Percentiles rank a stretch among this genome's conserved stretches.
Conservation (phyloP, 768 basidiomycete genomes). For the Udeniomyces megalosporus region DNA sequence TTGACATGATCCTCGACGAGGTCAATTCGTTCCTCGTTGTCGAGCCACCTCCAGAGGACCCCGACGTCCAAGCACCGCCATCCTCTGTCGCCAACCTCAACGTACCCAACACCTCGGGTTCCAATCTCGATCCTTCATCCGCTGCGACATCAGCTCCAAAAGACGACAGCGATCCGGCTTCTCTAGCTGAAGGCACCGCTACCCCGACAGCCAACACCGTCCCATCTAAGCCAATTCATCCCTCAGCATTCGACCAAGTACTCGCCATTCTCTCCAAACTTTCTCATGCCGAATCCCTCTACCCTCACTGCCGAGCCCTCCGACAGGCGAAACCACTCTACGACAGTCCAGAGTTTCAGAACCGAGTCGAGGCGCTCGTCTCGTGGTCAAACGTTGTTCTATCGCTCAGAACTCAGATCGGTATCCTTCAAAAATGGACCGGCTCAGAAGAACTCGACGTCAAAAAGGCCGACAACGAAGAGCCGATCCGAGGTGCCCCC, state of each 20-base stretch:
- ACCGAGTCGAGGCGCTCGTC: slow-evolving; percentile 73
- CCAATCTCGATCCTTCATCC: no score
- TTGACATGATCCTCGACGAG: slow-evolving; percentile 71
- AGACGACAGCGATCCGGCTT: no score
- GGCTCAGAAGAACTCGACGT: slow-evolving; percentile 71
- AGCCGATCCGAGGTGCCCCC: slow-evolving; percentile 8
- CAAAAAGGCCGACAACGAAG: slow-evolving; percentile 15
- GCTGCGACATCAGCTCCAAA: background rate
- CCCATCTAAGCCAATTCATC: background rate
- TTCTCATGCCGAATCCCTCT: slow-evolving; percentile 68
- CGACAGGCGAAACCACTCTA: slow-evolving; percentile 60
- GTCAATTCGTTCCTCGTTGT: slow-evolving; percentile 56
- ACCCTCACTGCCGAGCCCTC: slow-evolving; percentile 68
- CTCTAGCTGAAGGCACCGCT: background rate
- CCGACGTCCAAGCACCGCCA: background rate
- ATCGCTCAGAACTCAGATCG: slow-evolving; percentile 66
- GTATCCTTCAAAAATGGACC: slow-evolving; percentile 76
- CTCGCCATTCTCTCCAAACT: slow-evolving; percentile 48
- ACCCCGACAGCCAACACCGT: slow-evolving; percentile 20
- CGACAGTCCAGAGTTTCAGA: slow-evolving; percentile 48
- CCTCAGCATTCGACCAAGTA: slow-evolving; percentile 26
- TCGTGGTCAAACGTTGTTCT: slow-evolving; percentile 81
- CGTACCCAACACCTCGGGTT: no score
- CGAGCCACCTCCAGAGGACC: slow-evolving; percentile 18
- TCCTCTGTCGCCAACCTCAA: no score